Evolutionary conservation across 768 basidiomycete genomes (phyloP).

Genomic region (Hortiboletus flavorubellus): DNA sequence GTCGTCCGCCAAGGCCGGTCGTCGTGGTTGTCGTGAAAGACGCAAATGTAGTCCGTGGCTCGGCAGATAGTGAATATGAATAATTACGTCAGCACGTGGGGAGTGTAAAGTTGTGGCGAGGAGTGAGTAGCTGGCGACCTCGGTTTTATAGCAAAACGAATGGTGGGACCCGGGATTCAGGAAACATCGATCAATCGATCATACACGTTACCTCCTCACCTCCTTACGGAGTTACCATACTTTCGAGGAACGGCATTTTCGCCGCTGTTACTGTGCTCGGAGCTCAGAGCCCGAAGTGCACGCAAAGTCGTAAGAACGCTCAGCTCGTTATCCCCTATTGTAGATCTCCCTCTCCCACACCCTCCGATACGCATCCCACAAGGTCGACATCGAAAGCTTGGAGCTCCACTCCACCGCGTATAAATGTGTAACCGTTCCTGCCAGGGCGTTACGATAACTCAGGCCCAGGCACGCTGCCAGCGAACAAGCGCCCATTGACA

Average conservation of each 20-base stretch:
- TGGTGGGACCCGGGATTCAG: not conserved
- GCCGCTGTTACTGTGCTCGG: not conserved
- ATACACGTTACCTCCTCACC: conserved; percentile 13
- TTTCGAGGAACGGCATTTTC: not conserved
- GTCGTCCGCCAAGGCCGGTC: conserved; percentile 1
- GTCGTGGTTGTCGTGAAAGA: conserved; percentile 3
- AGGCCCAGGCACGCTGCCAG: conserved; percentile 2
- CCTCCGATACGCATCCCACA: not conserved
- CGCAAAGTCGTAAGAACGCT: not conserved
- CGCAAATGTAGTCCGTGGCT: not conserved
- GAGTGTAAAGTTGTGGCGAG: not conserved
- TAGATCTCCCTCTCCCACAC: not conserved
- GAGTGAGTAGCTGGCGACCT: too few species aligned
- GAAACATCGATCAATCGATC: not conserved
- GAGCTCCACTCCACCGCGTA: conserved; percentile 14
- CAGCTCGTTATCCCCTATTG: not conserved
- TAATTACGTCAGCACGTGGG: conserved; percentile 19
- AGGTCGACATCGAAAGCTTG: not conserved
- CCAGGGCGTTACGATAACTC: not conserved
- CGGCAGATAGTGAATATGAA: conserved; percentile 1
- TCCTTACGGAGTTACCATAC: conserved; percentile 15
- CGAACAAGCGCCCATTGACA: not conserved
- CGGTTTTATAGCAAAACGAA: conserved; percentile 6
- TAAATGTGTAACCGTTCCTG: not conserved
- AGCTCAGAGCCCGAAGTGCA: not conserved